Evolutionary conservation across 2,329 filamentous ascomycete species (phyloP), one percentile per base, ranked within the genome.

Genomic region (Pseudogymnoascus sp.): DNA sequence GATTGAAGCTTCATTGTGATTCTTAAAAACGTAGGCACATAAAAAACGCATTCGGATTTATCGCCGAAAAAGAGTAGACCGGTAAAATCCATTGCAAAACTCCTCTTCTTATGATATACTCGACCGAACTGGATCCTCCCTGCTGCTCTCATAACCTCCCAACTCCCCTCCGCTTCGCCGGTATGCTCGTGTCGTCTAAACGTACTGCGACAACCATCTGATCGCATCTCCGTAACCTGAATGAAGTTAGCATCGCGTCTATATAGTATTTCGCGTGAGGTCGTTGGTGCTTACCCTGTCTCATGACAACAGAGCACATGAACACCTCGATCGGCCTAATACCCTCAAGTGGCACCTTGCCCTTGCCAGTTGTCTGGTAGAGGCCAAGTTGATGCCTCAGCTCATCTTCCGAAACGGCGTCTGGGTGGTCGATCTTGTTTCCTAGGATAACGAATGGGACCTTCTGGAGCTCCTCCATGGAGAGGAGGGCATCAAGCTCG

Each of bases 361-460:
- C 92, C 85, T 97, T 96, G 72, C 93, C 93, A 66, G 91, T 96
- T 63, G 93, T 96, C 79, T 97, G 93, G 80, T 96, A 97, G 73
- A 99, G 79, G 67, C 95, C 95, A 64, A 99, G 83, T 76, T 93
- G 89, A 75, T 93, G 88, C 77, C 95, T 86, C 74, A 97, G 84
- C 80, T 97, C 91, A 72, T 97, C 93, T 83, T 99, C 95, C 68
- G 89, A 93, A 62, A 97, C 88, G 67, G 95, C 95, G 70, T 96
- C 90, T 62, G 93, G 93, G 81, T 97, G 93, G 77, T 99, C 95
- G 77, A 99, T 99, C 87, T 99, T 99, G 87, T 99, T 99, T 71
- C 95, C 95, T 67, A 99, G 86, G 71, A 99, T 87, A 66, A 97
- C 86, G 77, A 97, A 97, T 62, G 95, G 95, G 7, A 96, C 95